These are phyloP conservation scores for Ustilago nuda DNA, from an alignment of 1,284 basidiomycete species.

Conservation along the genomic window DNA sequence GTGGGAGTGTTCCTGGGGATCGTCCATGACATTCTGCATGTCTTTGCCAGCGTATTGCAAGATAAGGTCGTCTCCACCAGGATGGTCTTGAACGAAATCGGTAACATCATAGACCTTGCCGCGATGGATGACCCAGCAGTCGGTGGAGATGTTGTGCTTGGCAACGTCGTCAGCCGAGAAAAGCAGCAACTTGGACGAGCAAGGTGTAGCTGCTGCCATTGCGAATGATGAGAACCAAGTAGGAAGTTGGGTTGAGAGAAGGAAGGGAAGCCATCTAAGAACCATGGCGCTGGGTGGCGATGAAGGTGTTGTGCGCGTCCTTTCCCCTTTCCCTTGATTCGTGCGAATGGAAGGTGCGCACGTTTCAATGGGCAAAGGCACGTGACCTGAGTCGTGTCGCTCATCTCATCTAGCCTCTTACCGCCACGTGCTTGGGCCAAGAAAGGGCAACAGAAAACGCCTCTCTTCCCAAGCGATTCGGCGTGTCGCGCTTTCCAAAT, in stretches of 20 bases:
- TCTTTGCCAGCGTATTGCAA: conserved; percentile 83
- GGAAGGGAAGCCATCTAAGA: neutral
- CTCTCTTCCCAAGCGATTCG: neutral
- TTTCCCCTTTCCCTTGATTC: too few species aligned
- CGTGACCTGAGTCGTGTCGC: too few species aligned
- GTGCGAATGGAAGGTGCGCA: too few species aligned
- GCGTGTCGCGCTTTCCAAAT: neutral
- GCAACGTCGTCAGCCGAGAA: conserved; percentile 52
- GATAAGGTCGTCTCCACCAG: conserved; percentile 72
- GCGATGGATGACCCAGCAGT: conserved; percentile 73
- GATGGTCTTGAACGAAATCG: conserved; percentile 72
- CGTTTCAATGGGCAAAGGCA: too few species aligned
- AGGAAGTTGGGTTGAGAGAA: neutral
- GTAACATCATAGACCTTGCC: conserved; percentile 73
- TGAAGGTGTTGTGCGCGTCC: neutral
- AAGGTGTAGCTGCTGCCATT: conserved; percentile 26
- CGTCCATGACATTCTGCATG: conserved; percentile 83
- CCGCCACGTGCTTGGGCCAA: too few species aligned
- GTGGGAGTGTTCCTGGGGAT: conserved; percentile 88
- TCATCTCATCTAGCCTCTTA: too few species aligned
- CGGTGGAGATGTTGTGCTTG: conserved; percentile 74
- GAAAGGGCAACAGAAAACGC: neutral
- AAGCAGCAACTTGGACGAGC: conserved; percentile 49
- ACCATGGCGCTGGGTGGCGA: neutral
- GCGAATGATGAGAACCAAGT: neutral